Base-by-base conservation (phyloP, 495 filamentous ascomycete species). In the Hapsidospora chrysogenum region DNA sequence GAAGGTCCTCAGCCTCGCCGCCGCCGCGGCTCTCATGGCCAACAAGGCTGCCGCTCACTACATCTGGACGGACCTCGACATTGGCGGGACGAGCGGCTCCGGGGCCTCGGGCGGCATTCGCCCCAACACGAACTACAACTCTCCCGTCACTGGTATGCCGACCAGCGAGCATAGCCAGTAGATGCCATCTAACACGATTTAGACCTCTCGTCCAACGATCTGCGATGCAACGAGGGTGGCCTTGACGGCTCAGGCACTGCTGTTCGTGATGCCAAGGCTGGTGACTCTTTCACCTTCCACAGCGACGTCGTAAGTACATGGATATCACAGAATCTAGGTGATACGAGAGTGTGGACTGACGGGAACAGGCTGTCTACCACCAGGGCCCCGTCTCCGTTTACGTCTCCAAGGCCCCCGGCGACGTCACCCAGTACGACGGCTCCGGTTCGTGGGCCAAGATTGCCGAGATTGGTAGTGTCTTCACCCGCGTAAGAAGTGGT, bases 321-420 rank as follows among this genome's bases (percentile, higher is more conserved):
- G 16, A 14, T 31, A 31, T 10, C 29, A 31, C 49, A 47, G n/a
- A n/a, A n/a, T n/a, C n/a, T n/a, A n/a, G n/a, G n/a, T n/a, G n/a
- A n/a, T n/a, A n/a, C n/a, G n/a, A n/a, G n/a, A n/a, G n/a, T n/a
- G n/a, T n/a, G n/a, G n/a, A n/a, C n/a, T n/a, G n/a, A n/a, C n/a
- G n/a, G n/a, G n/a, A n/a, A n/a, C n/a, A n/a, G 2, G 53, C 64
- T 14, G 62, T 67, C 22, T 70, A 68, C 48, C 66, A 70, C 42
- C 62, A 68, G 36, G 66, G 65, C 0, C 66, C 64, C 10, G 46
- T 66, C 19, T 49, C 61, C 10, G 53, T 65, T 36, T 67, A 53
- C 38, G 58, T 64, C 54, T 61, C 62, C 8, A 63, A 63, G 33
- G 53, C 58, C 3, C 53, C 60, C 10, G 33, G 50, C 10, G 45